Evolutionary conservation across 2,329 filamentous ascomycete genomes (phyloP).

Genomic region (Phialophora chinensis): DNA sequence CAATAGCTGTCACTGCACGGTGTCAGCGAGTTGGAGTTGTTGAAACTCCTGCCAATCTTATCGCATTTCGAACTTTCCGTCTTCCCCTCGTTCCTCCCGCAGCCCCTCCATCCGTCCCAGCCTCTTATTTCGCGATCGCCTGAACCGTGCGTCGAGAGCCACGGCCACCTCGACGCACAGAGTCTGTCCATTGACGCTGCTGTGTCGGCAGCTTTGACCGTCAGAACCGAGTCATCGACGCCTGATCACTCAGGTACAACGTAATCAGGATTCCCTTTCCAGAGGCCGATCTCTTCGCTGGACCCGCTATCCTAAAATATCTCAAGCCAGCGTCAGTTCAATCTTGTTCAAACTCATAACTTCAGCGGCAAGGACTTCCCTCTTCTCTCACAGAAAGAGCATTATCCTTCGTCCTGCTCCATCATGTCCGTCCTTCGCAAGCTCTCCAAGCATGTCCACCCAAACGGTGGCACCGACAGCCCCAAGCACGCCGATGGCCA

Average conservation of each 20-base stretch:
- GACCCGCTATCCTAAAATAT: constrained; percentile 3
- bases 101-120: constrained; percentile 1
- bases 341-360: not conserved
- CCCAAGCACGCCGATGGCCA: constrained; percentile 27
- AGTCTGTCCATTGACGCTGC: constrained; percentile 7
- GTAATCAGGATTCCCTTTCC: constrained; percentile 14
- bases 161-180: not conserved
- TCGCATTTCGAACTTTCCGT: constrained; percentile 9
- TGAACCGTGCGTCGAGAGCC: not conserved
- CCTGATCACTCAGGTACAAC: constrained; percentile 17
- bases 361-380: not conserved
- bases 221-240: not conserved
- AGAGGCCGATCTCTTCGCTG: not conserved
- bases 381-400: too few species aligned
- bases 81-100: constrained; percentile 10
- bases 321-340: constrained; percentile 2
- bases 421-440: constrained; percentile 37
- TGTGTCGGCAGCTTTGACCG: constrained; percentile 8
- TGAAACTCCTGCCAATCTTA: constrained; percentile 6
- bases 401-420: not conserved
- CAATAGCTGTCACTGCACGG: constrained; percentile 7
- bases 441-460: constrained; percentile 48
- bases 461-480: constrained; percentile 37
- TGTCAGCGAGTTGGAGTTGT: not conserved
- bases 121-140: constrained; percentile 5